Percentiles rank a stretch among this genome's conserved stretches.
Conservation (phyloP, 2,329 filamentous ascomycete genomes). For the Phaeoacremonium minimum region DNA sequence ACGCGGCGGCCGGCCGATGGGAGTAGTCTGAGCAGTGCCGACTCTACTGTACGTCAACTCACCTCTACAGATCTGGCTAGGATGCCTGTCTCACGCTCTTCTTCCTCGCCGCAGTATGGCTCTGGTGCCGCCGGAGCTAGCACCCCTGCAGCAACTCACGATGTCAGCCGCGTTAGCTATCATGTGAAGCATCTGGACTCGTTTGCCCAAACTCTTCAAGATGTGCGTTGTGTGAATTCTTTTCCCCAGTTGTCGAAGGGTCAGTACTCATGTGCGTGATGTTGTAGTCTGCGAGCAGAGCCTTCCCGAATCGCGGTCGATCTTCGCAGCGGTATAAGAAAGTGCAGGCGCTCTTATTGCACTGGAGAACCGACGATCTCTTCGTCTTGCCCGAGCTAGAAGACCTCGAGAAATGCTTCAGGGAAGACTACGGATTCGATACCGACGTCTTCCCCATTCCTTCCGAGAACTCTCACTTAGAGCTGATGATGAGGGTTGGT, state of each 20-base stretch:
- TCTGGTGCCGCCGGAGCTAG: slow-evolving; percentile 33
- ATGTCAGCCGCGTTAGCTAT: slow-evolving; percentile 53
- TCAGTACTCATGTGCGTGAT: not conserved
- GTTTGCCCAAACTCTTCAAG: slow-evolving; percentile 50
- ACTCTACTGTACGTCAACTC: slow-evolving; percentile 39
- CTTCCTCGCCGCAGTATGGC: slow-evolving; percentile 38
- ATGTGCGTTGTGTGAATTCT: slow-evolving; percentile 31
- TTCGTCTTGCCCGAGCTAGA: slow-evolving; percentile 56
- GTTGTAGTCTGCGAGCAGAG: slow-evolving; percentile 45
- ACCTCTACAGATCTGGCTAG: slow-evolving; percentile 1
- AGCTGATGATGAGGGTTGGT: slow-evolving; percentile 52
- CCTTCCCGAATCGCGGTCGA: slow-evolving; percentile 52
- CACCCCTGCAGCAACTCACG: slow-evolving; percentile 44
- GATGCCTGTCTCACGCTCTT: slow-evolving; percentile 16
- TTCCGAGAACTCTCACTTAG: slow-evolving; percentile 52
- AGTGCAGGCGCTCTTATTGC: slow-evolving; percentile 49
- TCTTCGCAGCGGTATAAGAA: slow-evolving; percentile 50
- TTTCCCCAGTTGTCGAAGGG: not conserved
- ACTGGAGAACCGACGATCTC: slow-evolving; percentile 55
- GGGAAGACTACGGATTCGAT: slow-evolving; percentile 50
- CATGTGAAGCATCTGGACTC: slow-evolving; percentile 52
- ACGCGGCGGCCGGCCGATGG: slow-evolving; percentile 41
- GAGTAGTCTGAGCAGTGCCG: slow-evolving; percentile 40
- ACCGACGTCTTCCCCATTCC: slow-evolving; percentile 56
- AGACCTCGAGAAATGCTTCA: slow-evolving; percentile 49